phyloP scores from a whole-genome alignment of 1,139 yeast species.

The Debaryomyces nepalensis region DNA sequence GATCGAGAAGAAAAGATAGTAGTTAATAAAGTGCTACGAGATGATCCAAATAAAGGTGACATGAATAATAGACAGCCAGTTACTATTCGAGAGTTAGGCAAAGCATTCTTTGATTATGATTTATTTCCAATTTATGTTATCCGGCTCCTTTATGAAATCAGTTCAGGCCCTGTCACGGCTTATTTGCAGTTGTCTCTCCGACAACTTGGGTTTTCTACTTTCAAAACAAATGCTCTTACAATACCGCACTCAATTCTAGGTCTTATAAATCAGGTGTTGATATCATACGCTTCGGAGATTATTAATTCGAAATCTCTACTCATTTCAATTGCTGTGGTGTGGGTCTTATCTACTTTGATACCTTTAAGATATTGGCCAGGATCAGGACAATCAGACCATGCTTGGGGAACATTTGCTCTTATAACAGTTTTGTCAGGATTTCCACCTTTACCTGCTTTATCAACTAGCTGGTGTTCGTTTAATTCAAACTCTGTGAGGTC shows the following conservation, averaged over 20 bases:
- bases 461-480: constrained; percentile 59
- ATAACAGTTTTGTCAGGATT: constrained; percentile 52
- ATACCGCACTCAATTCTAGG: constrained; percentile 52
- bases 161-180: constrained; percentile 43
- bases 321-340: constrained; percentile 41
- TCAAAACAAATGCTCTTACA: constrained; percentile 57
- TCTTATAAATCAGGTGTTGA: constrained; percentile 40
- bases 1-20: constrained; percentile 65
- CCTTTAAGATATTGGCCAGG: constrained; percentile 57
- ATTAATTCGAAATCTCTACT: constrained; percentile 40
- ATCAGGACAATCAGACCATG: constrained; percentile 47
- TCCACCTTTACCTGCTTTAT: constrained; percentile 43
- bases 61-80: constrained; percentile 69
- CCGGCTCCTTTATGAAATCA: constrained; percentile 53
- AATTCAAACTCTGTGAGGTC: constrained; percentile 61
- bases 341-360: constrained; percentile 42
- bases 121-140: constrained; percentile 62
- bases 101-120: constrained; percentile 55
- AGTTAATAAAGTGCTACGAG: constrained; percentile 64
- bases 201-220: constrained; percentile 58
- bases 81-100: constrained; percentile 39
- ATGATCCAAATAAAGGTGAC: constrained; percentile 72
- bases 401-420: constrained; percentile 59
- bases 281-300: constrained; percentile 48
- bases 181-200: constrained; percentile 58